phyloP scores from a whole-genome alignment of 768 basidiomycete species.

The Scleroderma citrinum region DNA sequence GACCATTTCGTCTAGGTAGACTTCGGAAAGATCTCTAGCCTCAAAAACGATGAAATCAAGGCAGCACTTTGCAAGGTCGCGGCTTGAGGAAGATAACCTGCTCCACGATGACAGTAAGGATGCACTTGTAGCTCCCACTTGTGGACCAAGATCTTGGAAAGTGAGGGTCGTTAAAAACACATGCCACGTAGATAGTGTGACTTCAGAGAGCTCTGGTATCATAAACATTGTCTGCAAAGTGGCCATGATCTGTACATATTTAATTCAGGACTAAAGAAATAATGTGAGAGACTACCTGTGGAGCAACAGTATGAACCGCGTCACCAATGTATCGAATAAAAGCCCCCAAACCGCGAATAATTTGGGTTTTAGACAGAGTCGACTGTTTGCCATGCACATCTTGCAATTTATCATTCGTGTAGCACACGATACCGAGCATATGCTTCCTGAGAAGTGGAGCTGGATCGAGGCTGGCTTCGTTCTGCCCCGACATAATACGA shows the following conservation, averaged over 20 bases:
- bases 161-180: slow-evolving; percentile 66
- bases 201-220: slow-evolving; percentile 68
- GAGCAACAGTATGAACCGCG: slow-evolving; percentile 68
- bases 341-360: slow-evolving; percentile 72
- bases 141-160: slow-evolving; percentile 68
- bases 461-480: slow-evolving; percentile 34
- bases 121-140: slow-evolving; percentile 84
- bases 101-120: slow-evolving; percentile 77
- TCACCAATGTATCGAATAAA: slow-evolving; percentile 68
- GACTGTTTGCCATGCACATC: slow-evolving; percentile 77
- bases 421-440: slow-evolving; percentile 79
- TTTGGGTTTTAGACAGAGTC: slow-evolving; percentile 60
- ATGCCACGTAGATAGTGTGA: slow-evolving; percentile 76
- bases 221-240: slow-evolving; percentile 87
- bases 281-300: slow-evolving; percentile 57
- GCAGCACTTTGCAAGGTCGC: slow-evolving; percentile 48
- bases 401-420: slow-evolving; percentile 82
- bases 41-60: slow-evolving; percentile 68
- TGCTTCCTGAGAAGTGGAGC: slow-evolving; percentile 62
- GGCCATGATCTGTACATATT: slow-evolving; percentile 75
- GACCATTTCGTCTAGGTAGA: slow-evolving; percentile 70
- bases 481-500: slow-evolving; percentile 22
- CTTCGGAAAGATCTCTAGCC: slow-evolving; percentile 46
- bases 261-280: neutral
- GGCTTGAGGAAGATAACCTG: slow-evolving; percentile 47